Conservation (phyloP, 2,329 filamentous ascomycete genomes). For the Aspergillus sp. region DNA sequence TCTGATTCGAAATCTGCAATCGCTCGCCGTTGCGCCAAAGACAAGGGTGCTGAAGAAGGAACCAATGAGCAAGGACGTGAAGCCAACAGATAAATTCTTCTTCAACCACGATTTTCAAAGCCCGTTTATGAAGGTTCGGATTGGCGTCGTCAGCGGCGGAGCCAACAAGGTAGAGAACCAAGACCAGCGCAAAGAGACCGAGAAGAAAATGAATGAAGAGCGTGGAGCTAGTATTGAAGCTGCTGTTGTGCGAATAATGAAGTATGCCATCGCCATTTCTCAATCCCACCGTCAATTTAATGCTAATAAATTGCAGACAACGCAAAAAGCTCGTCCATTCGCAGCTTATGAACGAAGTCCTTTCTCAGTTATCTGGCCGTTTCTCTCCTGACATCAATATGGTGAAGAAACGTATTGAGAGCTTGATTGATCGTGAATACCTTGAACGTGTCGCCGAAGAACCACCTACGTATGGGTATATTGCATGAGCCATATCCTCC, state of each 20-base stretch:
- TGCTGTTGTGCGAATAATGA: conserved; percentile 49
- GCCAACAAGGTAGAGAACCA: conserved; percentile 78
- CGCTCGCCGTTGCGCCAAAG: conserved; percentile 75
- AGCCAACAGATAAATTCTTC: conserved; percentile 66
- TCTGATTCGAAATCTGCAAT: conserved; percentile 69
- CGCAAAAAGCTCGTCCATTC: conserved; percentile 44
- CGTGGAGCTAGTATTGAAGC: conserved; percentile 46
- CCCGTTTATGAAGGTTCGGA: conserved; percentile 81
- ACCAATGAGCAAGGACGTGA: conserved; percentile 70
- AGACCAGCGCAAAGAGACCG: conserved; percentile 48
- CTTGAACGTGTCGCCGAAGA: conserved; percentile 40
- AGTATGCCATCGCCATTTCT: conserved; percentile 27
- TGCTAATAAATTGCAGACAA: conserved; percentile 29
- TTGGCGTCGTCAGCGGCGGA: conserved; percentile 68
- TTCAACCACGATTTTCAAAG: conserved; percentile 79
- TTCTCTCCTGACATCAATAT: conserved; percentile 48
- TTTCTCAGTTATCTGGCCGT: conserved; percentile 41
- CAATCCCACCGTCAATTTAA: not conserved
- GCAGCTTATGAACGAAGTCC: conserved; percentile 46
- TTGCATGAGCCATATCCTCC: conserved; percentile 25
- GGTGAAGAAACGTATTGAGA: conserved; percentile 49
- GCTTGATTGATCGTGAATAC: conserved; percentile 49
- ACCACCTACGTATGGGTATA: conserved; percentile 40
- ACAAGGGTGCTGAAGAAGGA: conserved; percentile 74
- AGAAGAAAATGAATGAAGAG: conserved; percentile 46